Evolutionary conservation across 2,329 filamentous ascomycete genomes (phyloP).

Genomic region (Hypoxylon sp.): DNA sequence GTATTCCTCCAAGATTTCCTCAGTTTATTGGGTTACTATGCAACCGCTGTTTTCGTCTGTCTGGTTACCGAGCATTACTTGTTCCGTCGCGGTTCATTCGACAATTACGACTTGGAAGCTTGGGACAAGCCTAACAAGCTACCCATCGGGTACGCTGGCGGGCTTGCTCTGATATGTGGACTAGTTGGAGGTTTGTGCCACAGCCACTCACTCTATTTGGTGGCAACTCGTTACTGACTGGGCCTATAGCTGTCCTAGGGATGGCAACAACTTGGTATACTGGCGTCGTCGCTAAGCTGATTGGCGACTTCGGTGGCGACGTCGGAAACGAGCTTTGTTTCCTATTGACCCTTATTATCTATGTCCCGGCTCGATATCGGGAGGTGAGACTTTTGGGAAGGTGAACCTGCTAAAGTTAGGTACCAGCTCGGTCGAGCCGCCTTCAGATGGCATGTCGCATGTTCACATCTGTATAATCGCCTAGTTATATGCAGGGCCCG

Average conservation of each 20-base stretch:
- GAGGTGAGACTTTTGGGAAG: conserved; percentile 64
- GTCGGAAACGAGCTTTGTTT: conserved; percentile 68
- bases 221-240: conserved; percentile 15
- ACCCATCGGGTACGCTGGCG: conserved; percentile 61
- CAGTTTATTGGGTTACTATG: conserved; percentile 66
- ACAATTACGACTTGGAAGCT: conserved; percentile 63
- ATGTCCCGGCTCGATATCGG: conserved; percentile 63
- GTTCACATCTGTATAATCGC: conserved; percentile 22
- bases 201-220: conserved; percentile 13
- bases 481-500: conserved; percentile 18
- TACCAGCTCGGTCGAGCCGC: conserved; percentile 29
- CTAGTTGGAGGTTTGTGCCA: conserved; percentile 59
- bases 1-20: conserved; percentile 63
- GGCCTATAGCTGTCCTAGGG: conserved; percentile 61
- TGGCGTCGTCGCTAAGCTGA: conserved; percentile 61
- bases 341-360: conserved; percentile 63
- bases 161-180: conserved; percentile 61
- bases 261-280: conserved; percentile 72
- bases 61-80: conserved; percentile 64
- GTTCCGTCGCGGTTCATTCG: conserved; percentile 60
- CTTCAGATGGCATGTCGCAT: conserved; percentile 22
- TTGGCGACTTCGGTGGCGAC: conserved; percentile 62
- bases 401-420: conserved; percentile 44
- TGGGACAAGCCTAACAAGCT: conserved; percentile 62
- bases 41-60: conserved; percentile 64